Conservation (phyloP, 2,329 filamentous ascomycete species). For the Fusarium burgessii region DNA sequence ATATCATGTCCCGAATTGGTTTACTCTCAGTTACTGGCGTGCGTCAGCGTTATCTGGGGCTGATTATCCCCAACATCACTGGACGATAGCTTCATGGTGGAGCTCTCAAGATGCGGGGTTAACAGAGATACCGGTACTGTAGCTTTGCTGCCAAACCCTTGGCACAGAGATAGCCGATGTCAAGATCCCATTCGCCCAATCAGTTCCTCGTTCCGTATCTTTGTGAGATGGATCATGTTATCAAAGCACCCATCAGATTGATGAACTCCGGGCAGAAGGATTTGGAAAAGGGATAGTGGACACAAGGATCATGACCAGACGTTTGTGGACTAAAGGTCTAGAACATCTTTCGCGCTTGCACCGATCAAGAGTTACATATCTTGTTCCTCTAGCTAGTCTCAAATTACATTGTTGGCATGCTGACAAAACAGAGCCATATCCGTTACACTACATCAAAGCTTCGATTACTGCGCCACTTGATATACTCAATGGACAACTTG, state of each 20-base stretch:
- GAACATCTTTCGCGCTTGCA: background rate
- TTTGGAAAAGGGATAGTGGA: too few species aligned
- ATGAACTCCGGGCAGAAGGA: background rate
- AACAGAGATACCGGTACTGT: background rate
- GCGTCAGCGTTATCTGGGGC: conserved; percentile 1
- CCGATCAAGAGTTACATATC: background rate
- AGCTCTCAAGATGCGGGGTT: background rate
- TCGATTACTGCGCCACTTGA: accelerated
- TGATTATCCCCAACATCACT: background rate
- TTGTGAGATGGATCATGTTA: background rate
- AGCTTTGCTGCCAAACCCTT: background rate
- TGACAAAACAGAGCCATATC: background rate
- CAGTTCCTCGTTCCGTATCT: background rate
- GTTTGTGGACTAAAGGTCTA: too few species aligned
- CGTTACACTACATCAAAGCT: background rate
- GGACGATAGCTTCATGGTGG: background rate
- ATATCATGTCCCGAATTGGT: background rate
- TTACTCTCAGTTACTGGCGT: background rate
- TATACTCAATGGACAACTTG: background rate
- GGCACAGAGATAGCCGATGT: background rate
- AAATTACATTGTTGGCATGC: accelerated
- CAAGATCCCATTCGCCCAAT: conserved; percentile 1
- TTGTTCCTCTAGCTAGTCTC: background rate
- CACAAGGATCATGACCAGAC: too few species aligned
- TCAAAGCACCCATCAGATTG: background rate